A percentile compares a stretch with the other conserved stretches of the same genome.
Evolutionary conservation across 1,284 basidiomycete species (phyloP).

Genomic region (Xanthoconium separans): DNA sequence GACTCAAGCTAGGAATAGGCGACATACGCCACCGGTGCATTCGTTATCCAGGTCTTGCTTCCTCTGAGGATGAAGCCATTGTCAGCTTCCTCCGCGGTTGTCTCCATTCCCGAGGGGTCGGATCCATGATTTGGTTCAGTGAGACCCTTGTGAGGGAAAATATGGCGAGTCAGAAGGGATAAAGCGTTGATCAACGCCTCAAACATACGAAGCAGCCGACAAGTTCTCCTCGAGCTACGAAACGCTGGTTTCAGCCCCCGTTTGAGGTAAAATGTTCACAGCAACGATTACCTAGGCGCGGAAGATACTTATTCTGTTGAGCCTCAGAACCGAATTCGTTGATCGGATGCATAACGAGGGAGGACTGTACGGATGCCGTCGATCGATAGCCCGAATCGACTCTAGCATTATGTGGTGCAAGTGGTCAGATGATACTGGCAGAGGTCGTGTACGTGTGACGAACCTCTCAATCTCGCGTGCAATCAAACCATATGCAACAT

Average conservation of each 20-base stretch:
- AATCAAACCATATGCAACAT: constrained; percentile 91
- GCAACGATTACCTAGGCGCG: constrained; percentile 63
- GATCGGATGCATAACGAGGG: constrained; percentile 98
- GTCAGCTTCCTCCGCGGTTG: constrained; percentile 80
- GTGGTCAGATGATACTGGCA: not conserved
- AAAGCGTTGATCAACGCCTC: not conserved
- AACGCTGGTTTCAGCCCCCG: constrained; percentile 16
- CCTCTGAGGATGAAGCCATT: constrained; percentile 88
- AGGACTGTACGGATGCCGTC: constrained; percentile 95
- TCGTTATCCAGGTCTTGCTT: constrained; percentile 97
- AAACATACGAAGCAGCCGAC: constrained; percentile 87
- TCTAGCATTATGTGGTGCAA: constrained; percentile 36
- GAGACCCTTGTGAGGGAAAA: constrained; percentile 59
- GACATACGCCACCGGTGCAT: constrained; percentile 81
- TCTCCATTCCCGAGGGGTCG: constrained; percentile 93
- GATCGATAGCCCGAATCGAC: constrained; percentile 96
- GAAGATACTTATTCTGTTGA: constrained; percentile 92
- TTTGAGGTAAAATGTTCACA: not conserved
- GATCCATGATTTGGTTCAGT: constrained; percentile 98
- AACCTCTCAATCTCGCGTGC: constrained; percentile 91
- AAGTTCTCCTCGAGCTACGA: constrained; percentile 78
- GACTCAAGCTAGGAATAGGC: not conserved
- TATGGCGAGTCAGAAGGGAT: not conserved
- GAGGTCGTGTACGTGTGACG: constrained; percentile 12
- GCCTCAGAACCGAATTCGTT: constrained; percentile 87